Percentiles rank a stretch among this genome's conserved stretches.
These are phyloP conservation scores for Suillus hirtellus DNA, from an alignment of 768 basidiomycete genomes.

Conservation along the genomic window DNA sequence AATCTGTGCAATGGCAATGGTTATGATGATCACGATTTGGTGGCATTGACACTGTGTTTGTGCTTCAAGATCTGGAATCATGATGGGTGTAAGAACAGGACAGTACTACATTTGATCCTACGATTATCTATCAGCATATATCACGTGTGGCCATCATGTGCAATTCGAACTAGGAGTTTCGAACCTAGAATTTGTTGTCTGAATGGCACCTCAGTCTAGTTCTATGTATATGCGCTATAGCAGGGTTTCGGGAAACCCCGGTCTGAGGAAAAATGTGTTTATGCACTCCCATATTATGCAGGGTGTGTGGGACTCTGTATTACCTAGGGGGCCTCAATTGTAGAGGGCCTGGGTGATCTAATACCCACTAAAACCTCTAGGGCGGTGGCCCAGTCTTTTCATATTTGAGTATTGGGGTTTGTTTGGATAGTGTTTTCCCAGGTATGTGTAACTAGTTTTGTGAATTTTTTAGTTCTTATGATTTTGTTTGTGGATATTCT, in stretches of 20 bases:
- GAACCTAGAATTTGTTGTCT: too few relatives aligned
- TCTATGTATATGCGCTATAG: background rate
- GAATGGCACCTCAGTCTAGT: background rate
- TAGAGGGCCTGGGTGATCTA: background rate
- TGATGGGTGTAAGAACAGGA: too few relatives aligned
- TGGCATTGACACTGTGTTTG: too few relatives aligned
- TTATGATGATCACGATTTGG: too few relatives aligned
- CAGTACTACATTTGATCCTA: too few relatives aligned
- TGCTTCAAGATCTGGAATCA: too few relatives aligned
- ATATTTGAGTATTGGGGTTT: background rate
- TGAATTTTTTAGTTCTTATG: background rate
- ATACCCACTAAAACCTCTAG: slow-evolving; percentile 1
- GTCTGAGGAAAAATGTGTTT: background rate
- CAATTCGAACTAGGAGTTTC: too few relatives aligned
- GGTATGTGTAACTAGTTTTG: background rate
- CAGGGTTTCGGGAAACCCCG: background rate
- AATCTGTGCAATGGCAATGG: too few relatives aligned
- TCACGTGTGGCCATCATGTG: too few relatives aligned
- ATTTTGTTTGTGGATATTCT: background rate
- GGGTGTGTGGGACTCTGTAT: background rate
- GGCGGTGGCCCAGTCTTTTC: background rate
- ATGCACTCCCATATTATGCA: background rate
- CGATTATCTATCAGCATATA: too few relatives aligned
- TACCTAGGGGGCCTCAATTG: background rate
- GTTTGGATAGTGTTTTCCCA: background rate